Percentiles rank a stretch among this genome's conserved stretches.
These are phyloP conservation scores for Sicyos edulis DNA, from an alignment of 306 rosid species.

Conservation along the genomic window DNA sequence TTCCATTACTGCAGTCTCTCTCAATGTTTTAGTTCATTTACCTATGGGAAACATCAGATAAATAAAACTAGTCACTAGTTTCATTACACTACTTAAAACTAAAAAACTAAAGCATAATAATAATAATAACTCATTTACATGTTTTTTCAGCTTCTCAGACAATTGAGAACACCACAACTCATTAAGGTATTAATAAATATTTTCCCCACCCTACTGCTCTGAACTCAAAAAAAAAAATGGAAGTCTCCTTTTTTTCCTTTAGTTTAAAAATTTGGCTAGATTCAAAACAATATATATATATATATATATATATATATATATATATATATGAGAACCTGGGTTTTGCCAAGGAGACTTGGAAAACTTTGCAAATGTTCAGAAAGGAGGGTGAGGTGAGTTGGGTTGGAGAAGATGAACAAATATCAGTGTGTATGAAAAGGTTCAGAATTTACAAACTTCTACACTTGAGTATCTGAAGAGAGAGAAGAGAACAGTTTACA, in stretches of 20 bases:
- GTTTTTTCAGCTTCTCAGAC: neutral
- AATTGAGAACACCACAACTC: neutral
- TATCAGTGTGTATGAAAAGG: neutral
- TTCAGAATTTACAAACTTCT: neutral
- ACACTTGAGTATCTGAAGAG: neutral
- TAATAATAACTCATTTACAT: too few relatives aligned
- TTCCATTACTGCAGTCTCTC: neutral
- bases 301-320: too few relatives aligned
- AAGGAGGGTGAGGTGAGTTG: neutral
- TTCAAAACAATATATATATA: too few relatives aligned
- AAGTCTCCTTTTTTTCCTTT: too few relatives aligned
- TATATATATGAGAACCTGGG: neutral
- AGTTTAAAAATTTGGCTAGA: neutral
- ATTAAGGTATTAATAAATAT: too few relatives aligned
- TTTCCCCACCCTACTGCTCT: too few relatives aligned
- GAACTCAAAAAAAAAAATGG: neutral
- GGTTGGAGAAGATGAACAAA: neutral
- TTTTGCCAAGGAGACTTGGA: neutral
- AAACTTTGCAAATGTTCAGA: neutral
- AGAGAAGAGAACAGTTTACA: neutral
- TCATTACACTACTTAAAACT: too few relatives aligned
- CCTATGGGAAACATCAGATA: neutral
- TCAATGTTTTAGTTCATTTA: slow-evolving; percentile 13
- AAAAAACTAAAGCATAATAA: too few relatives aligned
- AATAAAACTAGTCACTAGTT: neutral